These are phyloP conservation scores for Fusarium miscanthi DNA, from an alignment of 2,329 filamentous ascomycete species.

Conservation along the genomic window DNA sequence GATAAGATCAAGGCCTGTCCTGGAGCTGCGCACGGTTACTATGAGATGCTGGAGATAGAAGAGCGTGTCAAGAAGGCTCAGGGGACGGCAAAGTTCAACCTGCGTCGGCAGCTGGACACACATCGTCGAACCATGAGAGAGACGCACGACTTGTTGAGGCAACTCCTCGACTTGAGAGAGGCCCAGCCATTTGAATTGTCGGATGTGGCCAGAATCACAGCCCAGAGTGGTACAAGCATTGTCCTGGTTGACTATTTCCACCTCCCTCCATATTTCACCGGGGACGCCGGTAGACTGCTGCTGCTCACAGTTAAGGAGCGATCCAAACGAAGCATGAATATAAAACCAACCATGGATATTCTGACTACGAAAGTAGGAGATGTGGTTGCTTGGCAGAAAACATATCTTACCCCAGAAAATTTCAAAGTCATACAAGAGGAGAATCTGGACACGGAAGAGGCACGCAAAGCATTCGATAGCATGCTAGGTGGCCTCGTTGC, in stretches of 20 bases:
- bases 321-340: not conserved
- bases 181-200: not conserved
- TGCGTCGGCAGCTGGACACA: not conserved
- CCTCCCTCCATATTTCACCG: not conserved
- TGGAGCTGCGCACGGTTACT: not conserved
- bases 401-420: not conserved
- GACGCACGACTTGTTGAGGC: not conserved
- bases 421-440: not conserved
- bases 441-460: not conserved
- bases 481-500: not conserved
- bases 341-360: not conserved
- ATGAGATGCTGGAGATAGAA: not conserved
- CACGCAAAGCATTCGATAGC: not conserved
- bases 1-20: not conserved
- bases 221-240: not conserved
- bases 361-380: not conserved
- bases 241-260: not conserved
- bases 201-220: not conserved
- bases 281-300: not conserved
- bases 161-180: not conserved
- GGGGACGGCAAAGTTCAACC: not conserved
- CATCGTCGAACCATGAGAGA: not conserved
- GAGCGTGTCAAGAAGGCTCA: not conserved
- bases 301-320: not conserved
- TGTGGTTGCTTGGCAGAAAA: not conserved